Conservation (phyloP, 495 filamentous ascomycete genomes). For the Tetracladium marchalianum region DNA sequence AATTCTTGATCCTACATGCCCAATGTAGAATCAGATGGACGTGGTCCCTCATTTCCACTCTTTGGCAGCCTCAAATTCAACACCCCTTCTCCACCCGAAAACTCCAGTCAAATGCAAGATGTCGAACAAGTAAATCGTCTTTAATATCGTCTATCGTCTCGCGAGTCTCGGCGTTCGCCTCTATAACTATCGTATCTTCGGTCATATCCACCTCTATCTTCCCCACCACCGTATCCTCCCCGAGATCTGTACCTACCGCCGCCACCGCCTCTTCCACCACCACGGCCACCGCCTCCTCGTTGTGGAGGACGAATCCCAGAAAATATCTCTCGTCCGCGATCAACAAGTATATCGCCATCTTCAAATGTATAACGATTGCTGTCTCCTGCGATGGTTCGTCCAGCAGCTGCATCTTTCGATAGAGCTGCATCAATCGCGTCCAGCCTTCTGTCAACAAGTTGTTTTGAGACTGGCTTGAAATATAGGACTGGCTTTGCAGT, state of each 20-base stretch:
- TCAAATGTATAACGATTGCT: slow-evolving; percentile 74
- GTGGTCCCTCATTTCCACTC: too few species aligned
- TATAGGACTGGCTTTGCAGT: slow-evolving; percentile 25
- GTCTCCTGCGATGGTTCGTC: slow-evolving; percentile 43
- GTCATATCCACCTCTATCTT: slow-evolving; percentile 12
- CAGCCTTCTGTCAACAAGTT: slow-evolving; percentile 52
- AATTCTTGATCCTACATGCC: neutral
- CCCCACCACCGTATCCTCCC: slow-evolving; percentile 12
- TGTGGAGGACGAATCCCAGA: slow-evolving; percentile 40
- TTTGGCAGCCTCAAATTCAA: too few species aligned
- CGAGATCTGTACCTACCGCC: slow-evolving; percentile 10
- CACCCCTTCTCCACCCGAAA: neutral
- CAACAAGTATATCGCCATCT: slow-evolving; percentile 57
- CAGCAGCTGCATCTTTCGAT: slow-evolving; percentile 29
- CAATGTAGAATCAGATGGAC: neutral
- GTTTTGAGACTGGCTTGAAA: slow-evolving; percentile 38
- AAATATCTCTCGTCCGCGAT: slow-evolving; percentile 64
- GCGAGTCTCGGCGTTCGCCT: neutral
- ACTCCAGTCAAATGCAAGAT: neutral
- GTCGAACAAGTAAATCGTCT: neutral
- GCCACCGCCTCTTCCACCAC: slow-evolving; percentile 1
- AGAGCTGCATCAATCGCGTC: slow-evolving; percentile 49
- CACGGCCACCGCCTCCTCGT: slow-evolving; percentile 5
- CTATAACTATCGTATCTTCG: slow-evolving; percentile 4
- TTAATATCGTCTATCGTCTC: slow-evolving; percentile 1